Evolutionary conservation across 192 early-diverging fungal genomes (phyloP).

Genomic region (Gorgonomyces haynaldii): DNA sequence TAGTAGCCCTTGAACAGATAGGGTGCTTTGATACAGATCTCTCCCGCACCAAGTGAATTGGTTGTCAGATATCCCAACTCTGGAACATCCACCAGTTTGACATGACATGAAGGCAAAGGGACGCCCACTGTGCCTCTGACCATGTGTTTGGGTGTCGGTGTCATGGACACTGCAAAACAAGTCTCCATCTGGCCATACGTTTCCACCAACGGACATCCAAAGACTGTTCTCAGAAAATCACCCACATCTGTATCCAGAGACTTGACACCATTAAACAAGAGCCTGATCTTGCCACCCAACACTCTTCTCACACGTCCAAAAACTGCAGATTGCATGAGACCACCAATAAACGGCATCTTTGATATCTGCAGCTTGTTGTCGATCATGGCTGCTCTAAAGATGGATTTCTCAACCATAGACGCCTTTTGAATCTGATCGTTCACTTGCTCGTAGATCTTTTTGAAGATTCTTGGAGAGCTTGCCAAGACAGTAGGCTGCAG

Average conservation of each 20-base stretch:
- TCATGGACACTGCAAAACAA: constrained; percentile 27
- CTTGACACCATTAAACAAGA: constrained; percentile 75
- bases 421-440: too few relatives aligned
- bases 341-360: too few relatives aligned
- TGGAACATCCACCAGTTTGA: constrained; percentile 80
- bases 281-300: constrained; percentile 66
- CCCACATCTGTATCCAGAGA: constrained; percentile 76
- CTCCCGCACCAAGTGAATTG: constrained; percentile 74
- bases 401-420: too few relatives aligned
- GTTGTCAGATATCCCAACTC: constrained; percentile 75
- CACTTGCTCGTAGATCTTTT: too few relatives aligned
- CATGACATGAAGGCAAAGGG: constrained; percentile 63
- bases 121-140: too few relatives aligned
- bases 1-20: constrained; percentile 62
- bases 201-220: constrained; percentile 66
- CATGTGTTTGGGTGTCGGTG: too few relatives aligned
- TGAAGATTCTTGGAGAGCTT: too few relatives aligned
- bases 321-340: constrained; percentile 33
- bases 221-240: constrained; percentile 77
- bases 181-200: constrained; percentile 87
- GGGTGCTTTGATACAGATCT: constrained; percentile 73
- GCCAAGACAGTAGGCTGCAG: too few relatives aligned
- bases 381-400: too few relatives aligned
- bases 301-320: constrained; percentile 18
- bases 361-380: too few relatives aligned